A percentile compares a stretch with the other conserved stretches of the same genome.
phyloP scores from a whole-genome alignment of 1,284 basidiomycete genomes.

The Cryptococcus sp. region DNA sequence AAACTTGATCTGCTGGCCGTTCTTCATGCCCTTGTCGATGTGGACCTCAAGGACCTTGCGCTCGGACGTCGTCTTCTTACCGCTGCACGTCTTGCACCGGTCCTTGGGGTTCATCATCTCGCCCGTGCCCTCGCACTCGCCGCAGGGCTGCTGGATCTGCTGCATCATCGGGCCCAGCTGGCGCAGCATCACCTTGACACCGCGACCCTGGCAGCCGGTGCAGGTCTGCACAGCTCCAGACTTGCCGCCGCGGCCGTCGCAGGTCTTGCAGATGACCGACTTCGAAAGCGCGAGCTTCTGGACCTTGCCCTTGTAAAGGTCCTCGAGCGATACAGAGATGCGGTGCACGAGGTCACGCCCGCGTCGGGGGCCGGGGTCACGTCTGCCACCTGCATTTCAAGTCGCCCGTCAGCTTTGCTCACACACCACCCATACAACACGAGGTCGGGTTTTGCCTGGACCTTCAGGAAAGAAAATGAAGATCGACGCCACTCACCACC shows the following conservation, averaged over 20 bases:
- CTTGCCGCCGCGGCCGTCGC: slow-evolving; percentile 95
- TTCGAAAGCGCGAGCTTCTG: slow-evolving; percentile 96
- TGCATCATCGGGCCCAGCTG: slow-evolving; percentile 99
- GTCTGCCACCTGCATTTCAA: slow-evolving; percentile 1
- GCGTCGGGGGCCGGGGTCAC: slow-evolving; percentile 72
- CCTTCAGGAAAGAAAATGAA: slow-evolving; percentile 30
- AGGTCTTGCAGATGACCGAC: slow-evolving; percentile 89
- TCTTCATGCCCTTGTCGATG: slow-evolving; percentile 99
- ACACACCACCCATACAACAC: not conserved
- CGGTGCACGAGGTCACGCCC: slow-evolving; percentile 99
- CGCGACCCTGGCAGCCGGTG: slow-evolving; percentile 78
- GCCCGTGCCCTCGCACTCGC: slow-evolving; percentile 86
- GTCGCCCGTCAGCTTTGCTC: not conserved
- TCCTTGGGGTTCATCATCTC: slow-evolving; percentile 94
- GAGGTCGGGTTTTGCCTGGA: not conserved
- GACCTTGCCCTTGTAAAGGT: slow-evolving; percentile 97
- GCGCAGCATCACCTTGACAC: slow-evolving; percentile 84
- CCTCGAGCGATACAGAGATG: slow-evolving; percentile 91
- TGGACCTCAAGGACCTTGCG: slow-evolving; percentile 98
- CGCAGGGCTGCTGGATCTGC: slow-evolving; percentile 94
- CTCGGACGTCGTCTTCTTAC: slow-evolving; percentile 91
- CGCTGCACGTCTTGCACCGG: slow-evolving; percentile 88
- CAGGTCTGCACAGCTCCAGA: slow-evolving; percentile 89
- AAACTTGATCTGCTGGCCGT: slow-evolving; percentile 94
- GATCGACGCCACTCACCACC: slow-evolving; percentile 33